Evolutionary conservation across 352 stramenopile genomes (phyloP), one percentile per base, ranked within the genome.

Genomic region (Globisporangium mamillatum): DNA sequence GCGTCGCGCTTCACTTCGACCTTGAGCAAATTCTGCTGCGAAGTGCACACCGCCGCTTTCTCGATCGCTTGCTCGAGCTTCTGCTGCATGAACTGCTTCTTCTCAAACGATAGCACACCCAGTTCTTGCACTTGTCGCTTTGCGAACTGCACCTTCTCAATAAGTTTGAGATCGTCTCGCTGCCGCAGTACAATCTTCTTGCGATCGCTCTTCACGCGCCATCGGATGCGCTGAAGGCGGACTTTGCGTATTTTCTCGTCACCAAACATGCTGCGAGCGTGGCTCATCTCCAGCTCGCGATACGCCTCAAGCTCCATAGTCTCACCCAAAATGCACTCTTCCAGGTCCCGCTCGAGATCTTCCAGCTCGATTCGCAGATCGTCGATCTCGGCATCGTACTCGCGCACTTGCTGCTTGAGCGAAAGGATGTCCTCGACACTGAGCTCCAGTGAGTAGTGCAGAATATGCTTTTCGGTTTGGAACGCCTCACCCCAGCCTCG

Each of bases 401-500:
- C 79, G 6, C 80, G 70, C 16, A 91, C 80, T 58, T 92, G 79
- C n/a, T 88, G 70, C 50, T 78, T 79, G 14, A 69, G 79, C 22
- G 74, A 75, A 0, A 89, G 71, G 60, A 95, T 89, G 36, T 95
- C 84, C 54, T 95, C 85, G 41, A 91, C 76, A 44, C 84, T 91
- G n/a, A 93, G 75, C 67, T 91, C 80, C 8, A 92, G 63, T 50
- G 77, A 87, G 66, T 82, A 93, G 32, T 77, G 79, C 22, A 94
- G 59, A 1, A 93, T 68, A 44, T 92, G 81, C 48, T 90, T 89
- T 55, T 94, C 86, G 3, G 82, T 93, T 63, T 90, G 65, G 58
- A 93, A 94, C 22, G 86, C 86, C 66, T 93, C 83, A 2, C 79
- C 81, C 84, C 84, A 94, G 25, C 86, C 86, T n/a, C 82, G 77